Evolutionary conservation across 164 flowering plant genomes (phyloP).

Genomic region (Berberis vulgaris): DNA sequence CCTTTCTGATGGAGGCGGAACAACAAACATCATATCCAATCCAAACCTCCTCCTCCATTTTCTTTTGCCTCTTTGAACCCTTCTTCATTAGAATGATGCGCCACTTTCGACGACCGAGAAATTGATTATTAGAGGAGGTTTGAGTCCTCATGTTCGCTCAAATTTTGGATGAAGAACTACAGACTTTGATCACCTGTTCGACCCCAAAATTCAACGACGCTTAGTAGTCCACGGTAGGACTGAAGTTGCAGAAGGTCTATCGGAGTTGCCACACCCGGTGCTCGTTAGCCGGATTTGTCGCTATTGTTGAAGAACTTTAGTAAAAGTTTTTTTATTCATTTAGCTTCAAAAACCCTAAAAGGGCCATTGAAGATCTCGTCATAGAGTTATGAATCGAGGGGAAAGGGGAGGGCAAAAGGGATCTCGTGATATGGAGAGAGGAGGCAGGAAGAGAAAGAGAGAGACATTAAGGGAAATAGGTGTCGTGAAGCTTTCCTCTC

Average conservation of each 20-base stretch:
- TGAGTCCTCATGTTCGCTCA: not conserved
- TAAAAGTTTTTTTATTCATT: slow-evolving; percentile 11
- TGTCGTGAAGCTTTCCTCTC: no score
- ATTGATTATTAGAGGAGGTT: no score
- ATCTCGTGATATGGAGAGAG: no score
- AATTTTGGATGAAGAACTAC: not conserved
- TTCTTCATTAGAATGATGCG: not conserved
- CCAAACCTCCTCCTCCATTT: not conserved
- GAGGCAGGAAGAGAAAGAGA: no score
- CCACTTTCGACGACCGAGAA: not conserved
- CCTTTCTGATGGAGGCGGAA: no score
- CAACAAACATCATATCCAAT: not conserved
- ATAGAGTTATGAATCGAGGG: no score
- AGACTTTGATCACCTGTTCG: not conserved
- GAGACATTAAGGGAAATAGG: no score
- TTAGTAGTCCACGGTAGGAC: slow-evolving; percentile 21
- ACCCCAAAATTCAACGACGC: no score
- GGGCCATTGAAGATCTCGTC: no score
- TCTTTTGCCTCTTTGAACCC: not conserved
- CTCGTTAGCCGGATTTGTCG: slow-evolving; percentile 70
- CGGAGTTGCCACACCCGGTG: slow-evolving; percentile 72
- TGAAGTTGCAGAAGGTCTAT: slow-evolving; percentile 65
- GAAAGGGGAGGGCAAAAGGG: no score
- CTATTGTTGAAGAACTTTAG: slow-evolving; percentile 78
- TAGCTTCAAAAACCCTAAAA: not conserved